Percentiles rank a stretch among this genome's conserved stretches.
Evolutionary conservation across 192 early-diverging fungal genomes (phyloP).

Genomic region (Podila minutissima): DNA sequence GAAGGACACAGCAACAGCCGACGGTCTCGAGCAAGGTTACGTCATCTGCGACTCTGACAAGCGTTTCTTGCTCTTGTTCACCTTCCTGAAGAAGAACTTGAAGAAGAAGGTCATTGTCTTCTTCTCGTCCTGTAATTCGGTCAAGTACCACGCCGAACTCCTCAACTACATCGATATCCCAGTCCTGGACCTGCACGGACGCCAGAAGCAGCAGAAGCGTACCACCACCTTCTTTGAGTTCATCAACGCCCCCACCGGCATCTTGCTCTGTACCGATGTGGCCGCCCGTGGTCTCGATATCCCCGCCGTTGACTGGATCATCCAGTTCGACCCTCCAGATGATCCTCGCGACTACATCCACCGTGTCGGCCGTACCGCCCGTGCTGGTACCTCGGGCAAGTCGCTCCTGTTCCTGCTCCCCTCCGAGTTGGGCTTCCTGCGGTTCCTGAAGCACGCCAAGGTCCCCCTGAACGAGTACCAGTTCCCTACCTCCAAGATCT

Average conservation of each 20-base stretch:
- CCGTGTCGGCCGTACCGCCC: conserved; percentile 95
- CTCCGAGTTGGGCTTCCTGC: conserved; percentile 93
- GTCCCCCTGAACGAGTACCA: conserved; percentile 99
- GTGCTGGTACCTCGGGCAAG: conserved; percentile 88
- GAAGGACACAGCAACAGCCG: conserved; percentile 95
- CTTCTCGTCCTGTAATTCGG: conserved; percentile 96
- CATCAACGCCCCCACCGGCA: conserved; percentile 92
- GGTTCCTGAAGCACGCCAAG: conserved; percentile 98
- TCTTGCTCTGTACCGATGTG: conserved; percentile 96
- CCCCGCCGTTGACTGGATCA: conserved; percentile 98
- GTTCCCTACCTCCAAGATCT: conserved; percentile 93
- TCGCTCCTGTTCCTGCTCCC: conserved; percentile 97
- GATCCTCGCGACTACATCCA: conserved; percentile 98
- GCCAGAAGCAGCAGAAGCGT: conserved; percentile 98
- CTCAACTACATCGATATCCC: conserved; percentile 99
- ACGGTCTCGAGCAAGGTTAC: conserved; percentile 98
- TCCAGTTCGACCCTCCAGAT: conserved; percentile 99
- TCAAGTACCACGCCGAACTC: conserved; percentile 97
- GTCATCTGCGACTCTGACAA: conserved; percentile 93
- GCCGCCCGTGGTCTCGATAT: conserved; percentile 98
- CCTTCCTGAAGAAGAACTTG: conserved; percentile 96
- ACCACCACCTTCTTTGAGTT: conserved; percentile 99
- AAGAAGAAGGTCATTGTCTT: conserved; percentile 99
- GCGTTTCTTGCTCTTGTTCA: conserved; percentile 97
- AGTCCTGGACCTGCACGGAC: conserved; percentile 95